Conservation (phyloP, 192 early-diverging fungal species). For the Chytriomyces confervae region DNA sequence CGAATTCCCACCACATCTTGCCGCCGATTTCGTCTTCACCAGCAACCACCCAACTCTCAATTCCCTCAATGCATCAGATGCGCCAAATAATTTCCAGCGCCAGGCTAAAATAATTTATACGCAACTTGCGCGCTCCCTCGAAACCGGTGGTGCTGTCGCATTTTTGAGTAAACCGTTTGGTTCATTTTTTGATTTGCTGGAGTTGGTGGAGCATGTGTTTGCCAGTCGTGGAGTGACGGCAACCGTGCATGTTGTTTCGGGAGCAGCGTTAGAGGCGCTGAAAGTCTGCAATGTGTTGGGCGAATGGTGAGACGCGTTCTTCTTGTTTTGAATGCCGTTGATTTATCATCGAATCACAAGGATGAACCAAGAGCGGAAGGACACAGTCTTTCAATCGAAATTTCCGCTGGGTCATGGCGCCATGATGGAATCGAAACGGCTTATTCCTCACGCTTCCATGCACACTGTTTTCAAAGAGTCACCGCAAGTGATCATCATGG, state of each 20-base stretch:
- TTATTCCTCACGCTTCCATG: slow-evolving; percentile 23
- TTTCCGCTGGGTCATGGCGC: slow-evolving; percentile 20
- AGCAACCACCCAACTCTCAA: slow-evolving; percentile 4
- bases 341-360: not conserved
- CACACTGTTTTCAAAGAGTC: slow-evolving; percentile 20
- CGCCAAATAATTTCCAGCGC: not conserved
- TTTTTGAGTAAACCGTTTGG: slow-evolving; percentile 34
- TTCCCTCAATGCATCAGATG: not conserved
- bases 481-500: slow-evolving; percentile 22
- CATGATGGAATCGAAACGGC: slow-evolving; percentile 24
- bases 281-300: slow-evolving; percentile 30
- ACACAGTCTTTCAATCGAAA: slow-evolving; percentile 22
- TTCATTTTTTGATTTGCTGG: slow-evolving; percentile 18
- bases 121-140: slow-evolving; percentile 3
- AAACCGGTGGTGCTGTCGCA: slow-evolving; percentile 21
- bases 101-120: slow-evolving; percentile 3
- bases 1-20: not conserved
- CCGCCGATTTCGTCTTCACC: slow-evolving; percentile 18
- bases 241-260: slow-evolving; percentile 20
- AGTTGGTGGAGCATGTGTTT: slow-evolving; percentile 17
- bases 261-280: slow-evolving; percentile 15
- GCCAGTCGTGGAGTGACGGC: slow-evolving; percentile 14
- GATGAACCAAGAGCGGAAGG: slow-evolving; percentile 31
- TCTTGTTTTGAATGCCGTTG: not conserved
- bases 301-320: slow-evolving; percentile 15